phyloP scores from a whole-genome alignment of 1,284 basidiomycete species.

The Melampsora larici-populina region DNA sequence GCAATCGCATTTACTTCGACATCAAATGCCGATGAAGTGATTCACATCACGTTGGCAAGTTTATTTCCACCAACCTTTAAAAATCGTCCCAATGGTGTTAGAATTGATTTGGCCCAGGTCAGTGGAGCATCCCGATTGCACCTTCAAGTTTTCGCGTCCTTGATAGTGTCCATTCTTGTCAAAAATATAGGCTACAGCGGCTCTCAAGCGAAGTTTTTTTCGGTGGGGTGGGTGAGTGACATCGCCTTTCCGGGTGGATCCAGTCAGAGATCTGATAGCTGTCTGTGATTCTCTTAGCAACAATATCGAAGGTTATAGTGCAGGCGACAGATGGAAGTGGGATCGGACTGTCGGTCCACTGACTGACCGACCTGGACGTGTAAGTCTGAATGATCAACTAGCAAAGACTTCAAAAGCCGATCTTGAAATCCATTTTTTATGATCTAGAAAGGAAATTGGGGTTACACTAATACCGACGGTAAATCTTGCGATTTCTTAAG shows the following conservation, averaged over 20 bases:
- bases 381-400: background rate
- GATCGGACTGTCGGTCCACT: background rate
- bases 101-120: background rate
- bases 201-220: background rate
- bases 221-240: background rate
- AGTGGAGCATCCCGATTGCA: background rate
- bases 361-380: background rate
- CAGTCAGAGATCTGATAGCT: background rate
- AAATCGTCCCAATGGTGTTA: background rate
- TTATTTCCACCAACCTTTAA: constrained; percentile 1
- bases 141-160: background rate
- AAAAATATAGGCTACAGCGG: background rate
- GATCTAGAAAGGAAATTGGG: background rate
- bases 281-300: background rate
- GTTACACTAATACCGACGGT: background rate
- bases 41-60: background rate
- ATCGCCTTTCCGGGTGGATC: background rate
- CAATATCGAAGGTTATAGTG: background rate
- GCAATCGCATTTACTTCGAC: background rate
- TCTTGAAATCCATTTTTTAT: background rate
- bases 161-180: background rate
- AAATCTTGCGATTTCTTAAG: background rate
- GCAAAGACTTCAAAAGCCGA: background rate
- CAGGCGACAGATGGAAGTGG: background rate
- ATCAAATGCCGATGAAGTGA: background rate